Evolutionary conservation across 2,329 filamentous ascomycete species (phyloP), one percentile per base, ranked within the genome.

Genomic region (Beauveria varroae): DNA sequence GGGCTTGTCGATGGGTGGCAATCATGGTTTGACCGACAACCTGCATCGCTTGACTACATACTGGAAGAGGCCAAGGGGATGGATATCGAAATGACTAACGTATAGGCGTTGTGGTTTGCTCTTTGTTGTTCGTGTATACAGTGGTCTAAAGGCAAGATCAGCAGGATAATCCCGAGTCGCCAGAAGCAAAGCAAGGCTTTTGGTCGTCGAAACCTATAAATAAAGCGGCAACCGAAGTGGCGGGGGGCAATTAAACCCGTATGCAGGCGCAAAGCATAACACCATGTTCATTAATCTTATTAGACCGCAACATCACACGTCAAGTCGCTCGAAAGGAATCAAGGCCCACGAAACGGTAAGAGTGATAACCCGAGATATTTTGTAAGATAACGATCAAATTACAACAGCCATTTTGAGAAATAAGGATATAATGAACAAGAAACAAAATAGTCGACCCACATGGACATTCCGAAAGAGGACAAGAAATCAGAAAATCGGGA

Each of bases 1-100:
- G 56, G 50, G 7, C 53, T 68, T 8, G 61, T 72, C 3, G 53
- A 61, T 5, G 68, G 68, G 10, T 65, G 63, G 62, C 14, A 58
- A 3, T n/a, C 37, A 10, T 58, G 69, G 56, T 64, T 64, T 60
- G 62, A 63, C 10, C 40, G 24, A 14, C 10, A 53, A 26, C 49
- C 58, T 37, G 52, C 37, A 10, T 34, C 46, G 47, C 47, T 59
- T 16, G 26, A 18, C 14, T 7, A 7, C n/a, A 14, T 26, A 9
- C 5, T 12, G 24, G 26, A 47, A 16, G 43, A 57, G n/a, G 22
- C 8, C 10, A 40, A 37, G 18, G 54, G 16, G 10, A 34, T 16
- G 41, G 54, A 57, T 37, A 5, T 49, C 14, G 43, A 47, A 26
- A 57, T 57, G 54, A 24, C 43, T 34, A 28, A 26, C 30, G 28